Evolutionary conservation across 1,284 basidiomycete genomes (phyloP).

Genomic region (Tetrapyrgos nigripes): DNA sequence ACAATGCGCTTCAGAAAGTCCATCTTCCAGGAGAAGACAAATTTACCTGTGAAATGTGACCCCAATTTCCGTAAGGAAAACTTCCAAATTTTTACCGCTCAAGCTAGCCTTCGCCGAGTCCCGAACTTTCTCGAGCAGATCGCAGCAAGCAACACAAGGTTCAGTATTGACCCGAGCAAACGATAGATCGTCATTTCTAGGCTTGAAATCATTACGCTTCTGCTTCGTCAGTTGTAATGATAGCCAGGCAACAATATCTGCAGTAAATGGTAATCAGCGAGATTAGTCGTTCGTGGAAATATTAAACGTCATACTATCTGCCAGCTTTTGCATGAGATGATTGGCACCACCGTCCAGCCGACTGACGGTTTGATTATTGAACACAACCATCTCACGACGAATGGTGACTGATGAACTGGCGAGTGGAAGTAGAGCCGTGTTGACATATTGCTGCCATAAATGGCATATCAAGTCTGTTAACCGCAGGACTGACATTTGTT

Average conservation of each 20-base stretch:
- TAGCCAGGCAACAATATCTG: slow-evolving; percentile 76
- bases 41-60: slow-evolving; percentile 90
- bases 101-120: slow-evolving; percentile 78
- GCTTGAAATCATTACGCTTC: slow-evolving; percentile 97
- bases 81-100: slow-evolving; percentile 92
- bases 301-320: slow-evolving; percentile 69
- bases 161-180: slow-evolving; percentile 97
- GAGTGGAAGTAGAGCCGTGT: slow-evolving; percentile 90
- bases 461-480: slow-evolving; percentile 91
- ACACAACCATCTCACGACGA: slow-evolving; percentile 92
- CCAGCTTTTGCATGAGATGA: slow-evolving; percentile 80
- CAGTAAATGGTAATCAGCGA: slow-evolving; percentile 4
- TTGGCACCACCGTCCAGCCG: slow-evolving; percentile 91
- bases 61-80: slow-evolving; percentile 93
- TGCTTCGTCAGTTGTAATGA: slow-evolving; percentile 85
- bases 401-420: slow-evolving; percentile 87
- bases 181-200: slow-evolving; percentile 93
- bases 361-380: slow-evolving; percentile 90
- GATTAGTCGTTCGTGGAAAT: not conserved
- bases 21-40: not conserved
- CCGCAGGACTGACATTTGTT: slow-evolving; percentile 70
- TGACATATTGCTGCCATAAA: slow-evolving; percentile 97
- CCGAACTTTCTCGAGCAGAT: slow-evolving; percentile 82
- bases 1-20: slow-evolving; percentile 4
- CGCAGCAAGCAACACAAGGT: slow-evolving; percentile 90